phyloP scores from a whole-genome alignment of 441 rosid genomes.

The Raphanus hybrid region DNA sequence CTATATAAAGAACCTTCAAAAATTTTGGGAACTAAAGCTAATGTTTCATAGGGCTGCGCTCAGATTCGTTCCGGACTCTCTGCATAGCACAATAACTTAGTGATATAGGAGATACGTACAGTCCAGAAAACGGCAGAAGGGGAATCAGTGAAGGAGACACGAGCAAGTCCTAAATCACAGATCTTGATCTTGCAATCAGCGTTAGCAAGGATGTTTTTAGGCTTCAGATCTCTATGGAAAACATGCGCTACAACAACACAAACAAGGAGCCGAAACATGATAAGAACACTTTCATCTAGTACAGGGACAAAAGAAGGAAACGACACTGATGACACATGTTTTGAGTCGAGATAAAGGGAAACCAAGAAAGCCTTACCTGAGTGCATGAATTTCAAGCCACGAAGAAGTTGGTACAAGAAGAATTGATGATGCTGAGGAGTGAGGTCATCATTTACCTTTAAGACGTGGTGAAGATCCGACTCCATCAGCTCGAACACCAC shows the following conservation, averaged over 20 bases:
- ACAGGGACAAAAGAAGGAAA: neutral
- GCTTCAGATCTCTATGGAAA: constrained; percentile 95
- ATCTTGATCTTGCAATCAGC: constrained; percentile 97
- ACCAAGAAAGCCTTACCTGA: constrained; percentile 63
- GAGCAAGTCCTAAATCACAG: constrained; percentile 98
- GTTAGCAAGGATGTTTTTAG: constrained; percentile 94
- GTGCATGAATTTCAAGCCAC: constrained; percentile 90
- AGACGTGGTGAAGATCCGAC: constrained; percentile 95
- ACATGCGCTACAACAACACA: constrained; percentile 65
- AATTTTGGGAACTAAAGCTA: too few species aligned
- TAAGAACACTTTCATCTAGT: neutral
- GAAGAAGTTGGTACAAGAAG: constrained; percentile 98
- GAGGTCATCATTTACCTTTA: constrained; percentile 89
- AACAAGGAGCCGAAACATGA: constrained; percentile 19
- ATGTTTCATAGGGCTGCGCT: too few species aligned
- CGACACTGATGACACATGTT: neutral
- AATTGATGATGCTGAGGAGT: constrained; percentile 93
- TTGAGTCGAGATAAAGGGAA: constrained; percentile 1
- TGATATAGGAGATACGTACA: constrained; percentile 53
- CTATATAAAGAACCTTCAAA: too few species aligned
- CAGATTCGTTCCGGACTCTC: neutral
- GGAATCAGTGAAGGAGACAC: constrained; percentile 88
- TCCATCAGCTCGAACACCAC: constrained; percentile 99
- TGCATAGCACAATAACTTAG: constrained; percentile 29
- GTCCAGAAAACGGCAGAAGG: constrained; percentile 99